A percentile compares a stretch with the other conserved stretches of the same genome.
Evolutionary conservation across 768 basidiomycete genomes (phyloP).

Genomic region (Trametes cingulata): DNA sequence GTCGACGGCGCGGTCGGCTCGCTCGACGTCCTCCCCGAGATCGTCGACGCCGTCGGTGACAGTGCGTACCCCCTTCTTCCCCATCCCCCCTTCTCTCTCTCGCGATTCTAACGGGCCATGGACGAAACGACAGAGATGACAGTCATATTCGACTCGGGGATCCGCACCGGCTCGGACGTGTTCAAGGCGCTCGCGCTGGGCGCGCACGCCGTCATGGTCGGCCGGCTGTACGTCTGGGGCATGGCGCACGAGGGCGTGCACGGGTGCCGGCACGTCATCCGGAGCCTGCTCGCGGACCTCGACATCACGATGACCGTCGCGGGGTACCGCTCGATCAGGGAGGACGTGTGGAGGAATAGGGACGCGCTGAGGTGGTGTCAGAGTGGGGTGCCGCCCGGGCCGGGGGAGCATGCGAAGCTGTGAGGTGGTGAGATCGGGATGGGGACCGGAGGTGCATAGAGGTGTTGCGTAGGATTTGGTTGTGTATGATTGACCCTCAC

Average conservation of each 20-base stretch:
- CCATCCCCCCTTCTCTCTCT: background rate
- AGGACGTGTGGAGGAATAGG: slow-evolving; percentile 35
- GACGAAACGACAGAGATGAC: slow-evolving; percentile 43
- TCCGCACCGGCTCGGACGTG: slow-evolving; percentile 52
- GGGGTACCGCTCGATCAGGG: slow-evolving; percentile 37
- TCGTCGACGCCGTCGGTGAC: slow-evolving; percentile 51
- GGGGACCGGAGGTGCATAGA: background rate
- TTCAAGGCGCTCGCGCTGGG: slow-evolving; percentile 60
- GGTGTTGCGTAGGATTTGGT: background rate
- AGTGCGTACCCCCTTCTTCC: slow-evolving; percentile 32
- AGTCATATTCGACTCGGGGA: slow-evolving; percentile 55
- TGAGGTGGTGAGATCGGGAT: slow-evolving; percentile 15
- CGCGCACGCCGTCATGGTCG: slow-evolving; percentile 53
- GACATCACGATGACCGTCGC: slow-evolving; percentile 48
- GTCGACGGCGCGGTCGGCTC: slow-evolving; percentile 57
- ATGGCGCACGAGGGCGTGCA: slow-evolving; percentile 53
- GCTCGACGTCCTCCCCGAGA: slow-evolving; percentile 51
- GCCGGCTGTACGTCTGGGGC: slow-evolving; percentile 52
- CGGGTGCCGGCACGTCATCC: slow-evolving; percentile 57
- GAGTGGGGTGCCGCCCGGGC: slow-evolving; percentile 33
- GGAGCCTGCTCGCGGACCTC: slow-evolving; percentile 48
- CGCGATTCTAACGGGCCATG: background rate
- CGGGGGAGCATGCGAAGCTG: slow-evolving; percentile 36
- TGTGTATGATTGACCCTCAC: no score
- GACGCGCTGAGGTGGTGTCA: slow-evolving; percentile 38